Conservation (phyloP, 73 alveolate species). For the Tetrahymena thermophila region DNA sequence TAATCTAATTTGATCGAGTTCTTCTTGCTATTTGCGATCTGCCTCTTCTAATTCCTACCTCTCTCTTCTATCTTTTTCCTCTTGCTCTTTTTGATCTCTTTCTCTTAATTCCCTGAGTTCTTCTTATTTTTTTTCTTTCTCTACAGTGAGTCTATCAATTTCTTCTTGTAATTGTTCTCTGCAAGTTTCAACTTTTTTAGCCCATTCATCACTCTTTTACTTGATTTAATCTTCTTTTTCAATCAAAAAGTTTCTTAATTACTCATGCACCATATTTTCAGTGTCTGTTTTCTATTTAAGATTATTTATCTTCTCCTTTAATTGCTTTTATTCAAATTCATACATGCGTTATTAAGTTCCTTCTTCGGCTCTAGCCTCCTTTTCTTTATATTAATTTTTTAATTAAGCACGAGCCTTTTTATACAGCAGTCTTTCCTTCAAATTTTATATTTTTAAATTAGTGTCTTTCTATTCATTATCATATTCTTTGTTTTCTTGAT, state of each 20-base stretch:
- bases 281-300: conserved; percentile 4
- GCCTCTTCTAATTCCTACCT: conserved; percentile 33
- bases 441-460: conserved; percentile 16
- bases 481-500: conserved; percentile 26
- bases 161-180: conserved; percentile 22
- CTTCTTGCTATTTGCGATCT: conserved; percentile 13
- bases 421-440: conserved; percentile 36
- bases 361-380: conserved; percentile 28
- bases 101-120: conserved; percentile 15
- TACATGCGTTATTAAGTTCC: conserved; percentile 25
- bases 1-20: conserved; percentile 15
- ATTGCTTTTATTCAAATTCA: conserved; percentile 22
- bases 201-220: conserved; percentile 18
- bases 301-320: conserved; percentile 7
- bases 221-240: conserved; percentile 38
- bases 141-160: conserved; percentile 14
- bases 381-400: conserved; percentile 31
- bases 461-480: conserved; percentile 12
- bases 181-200: conserved; percentile 9
- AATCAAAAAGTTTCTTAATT: conserved; percentile 25
- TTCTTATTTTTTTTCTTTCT: conserved; percentile 1
- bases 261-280: conserved; percentile 36
- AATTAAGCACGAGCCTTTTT: conserved; percentile 34
- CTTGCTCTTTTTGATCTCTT: conserved; percentile 30
- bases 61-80: conserved; percentile 28